Conservation (phyloP, 306 rosid species). For the apple (Malus domestica) region DNA sequence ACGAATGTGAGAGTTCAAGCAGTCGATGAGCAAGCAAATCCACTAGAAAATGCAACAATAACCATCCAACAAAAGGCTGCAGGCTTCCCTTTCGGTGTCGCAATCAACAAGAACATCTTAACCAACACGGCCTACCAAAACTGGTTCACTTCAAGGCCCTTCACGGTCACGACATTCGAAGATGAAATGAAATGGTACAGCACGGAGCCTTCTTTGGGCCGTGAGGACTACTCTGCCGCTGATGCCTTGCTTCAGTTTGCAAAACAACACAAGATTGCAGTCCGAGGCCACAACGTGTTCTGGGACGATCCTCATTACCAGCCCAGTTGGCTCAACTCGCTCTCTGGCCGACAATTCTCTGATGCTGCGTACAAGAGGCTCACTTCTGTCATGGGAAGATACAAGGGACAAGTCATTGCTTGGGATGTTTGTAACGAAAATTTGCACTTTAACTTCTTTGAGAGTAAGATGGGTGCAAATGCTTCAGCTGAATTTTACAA, state of each 20-base stretch:
- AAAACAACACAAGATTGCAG: slow-evolving; percentile 27
- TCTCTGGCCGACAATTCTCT: slow-evolving; percentile 21
- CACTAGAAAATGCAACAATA: slow-evolving; percentile 43
- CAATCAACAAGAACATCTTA: slow-evolving; percentile 50
- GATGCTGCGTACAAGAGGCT: slow-evolving; percentile 33
- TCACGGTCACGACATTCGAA: slow-evolving; percentile 51
- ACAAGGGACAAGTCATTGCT: slow-evolving; percentile 47
- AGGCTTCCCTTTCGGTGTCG: slow-evolving; percentile 52
- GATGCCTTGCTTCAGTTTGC: slow-evolving; percentile 60
- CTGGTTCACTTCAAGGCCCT: slow-evolving; percentile 54
- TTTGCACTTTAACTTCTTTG: slow-evolving; percentile 50
- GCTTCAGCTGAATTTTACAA: slow-evolving; percentile 35
- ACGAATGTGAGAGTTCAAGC: slow-evolving; percentile 37
- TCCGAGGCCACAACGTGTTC: slow-evolving; percentile 67
- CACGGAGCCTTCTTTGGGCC: slow-evolving; percentile 37
- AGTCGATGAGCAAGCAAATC: slow-evolving; percentile 41
- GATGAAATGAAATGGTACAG: slow-evolving; percentile 85
- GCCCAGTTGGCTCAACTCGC: slow-evolving; percentile 48
- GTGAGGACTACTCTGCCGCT: slow-evolving; percentile 28
- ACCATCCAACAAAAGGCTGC: slow-evolving; percentile 9
- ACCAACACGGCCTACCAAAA: slow-evolving; percentile 40
- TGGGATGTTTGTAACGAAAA: slow-evolving; percentile 89
- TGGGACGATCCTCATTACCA: slow-evolving; percentile 53
- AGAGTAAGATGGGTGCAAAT: slow-evolving; percentile 29
- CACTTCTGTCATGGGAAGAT: slow-evolving; percentile 38